These are phyloP conservation scores for Blastocystis hominis DNA, from an alignment of 352 stramenopile genomes.

Conservation along the genomic window DNA sequence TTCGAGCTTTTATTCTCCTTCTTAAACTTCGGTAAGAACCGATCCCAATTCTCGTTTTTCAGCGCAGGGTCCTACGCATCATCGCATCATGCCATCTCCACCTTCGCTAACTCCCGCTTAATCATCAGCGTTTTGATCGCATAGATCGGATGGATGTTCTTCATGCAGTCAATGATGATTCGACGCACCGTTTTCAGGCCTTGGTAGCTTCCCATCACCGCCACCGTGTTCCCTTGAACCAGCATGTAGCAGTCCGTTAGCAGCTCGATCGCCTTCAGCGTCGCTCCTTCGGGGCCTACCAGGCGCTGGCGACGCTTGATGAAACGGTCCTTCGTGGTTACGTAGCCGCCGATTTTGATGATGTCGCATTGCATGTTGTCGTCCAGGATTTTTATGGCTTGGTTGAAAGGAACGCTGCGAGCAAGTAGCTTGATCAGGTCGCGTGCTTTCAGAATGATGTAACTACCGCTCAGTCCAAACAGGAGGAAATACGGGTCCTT, in stretches of 20 bases:
- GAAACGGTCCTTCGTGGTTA: constrained; percentile 98
- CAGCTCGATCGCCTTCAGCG: constrained; percentile 91
- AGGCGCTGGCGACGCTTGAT: constrained; percentile 92
- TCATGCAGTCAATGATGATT: constrained; percentile 96
- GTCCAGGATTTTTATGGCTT: constrained; percentile 85
- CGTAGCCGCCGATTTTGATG: constrained; percentile 96
- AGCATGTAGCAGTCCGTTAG: constrained; percentile 97
- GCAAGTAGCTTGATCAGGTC: constrained; percentile 97
- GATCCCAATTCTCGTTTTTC: constrained; percentile 88
- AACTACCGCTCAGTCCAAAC: constrained; percentile 68
- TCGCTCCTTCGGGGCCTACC: constrained; percentile 90
- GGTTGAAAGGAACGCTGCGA: constrained; percentile 77
- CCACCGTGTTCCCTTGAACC: constrained; percentile 93
- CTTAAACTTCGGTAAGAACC: constrained; percentile 95
- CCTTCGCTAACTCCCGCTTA: constrained; percentile 92
- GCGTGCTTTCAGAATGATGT: constrained; percentile 93
- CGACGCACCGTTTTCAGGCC: constrained; percentile 76
- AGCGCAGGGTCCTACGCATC: constrained; percentile 79
- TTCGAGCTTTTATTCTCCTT: constrained; percentile 89
- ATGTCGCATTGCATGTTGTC: constrained; percentile 97
- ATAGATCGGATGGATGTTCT: constrained; percentile 99
- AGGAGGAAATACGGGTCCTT: constrained; percentile 69
- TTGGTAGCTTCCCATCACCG: constrained; percentile 73
- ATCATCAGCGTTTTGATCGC: constrained; percentile 99
- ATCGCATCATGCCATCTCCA: neutral